These are phyloP conservation scores for Chalciporus piperatus DNA, from an alignment of 768 basidiomycete genomes.

Conservation along the genomic window DNA sequence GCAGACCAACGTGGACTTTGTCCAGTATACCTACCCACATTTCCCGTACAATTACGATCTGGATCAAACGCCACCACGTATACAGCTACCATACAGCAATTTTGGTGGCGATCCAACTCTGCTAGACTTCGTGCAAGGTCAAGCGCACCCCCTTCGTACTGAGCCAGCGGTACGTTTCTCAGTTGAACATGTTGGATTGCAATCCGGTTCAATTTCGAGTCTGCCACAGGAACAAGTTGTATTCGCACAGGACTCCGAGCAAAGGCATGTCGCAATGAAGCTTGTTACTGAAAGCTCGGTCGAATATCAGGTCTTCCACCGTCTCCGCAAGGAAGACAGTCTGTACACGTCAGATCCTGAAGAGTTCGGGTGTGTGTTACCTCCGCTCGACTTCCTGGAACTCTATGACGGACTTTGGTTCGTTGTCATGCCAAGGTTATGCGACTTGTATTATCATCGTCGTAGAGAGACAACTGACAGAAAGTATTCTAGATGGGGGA, in stretches of 20 bases:
- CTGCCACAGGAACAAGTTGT: background rate
- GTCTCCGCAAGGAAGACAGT: constrained; percentile 13
- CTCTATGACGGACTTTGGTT: constrained; percentile 21
- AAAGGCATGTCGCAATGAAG: constrained; percentile 29
- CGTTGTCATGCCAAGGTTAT: constrained; percentile 30
- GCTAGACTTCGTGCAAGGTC: too few species aligned
- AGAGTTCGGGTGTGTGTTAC: constrained; percentile 13
- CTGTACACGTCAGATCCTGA: background rate
- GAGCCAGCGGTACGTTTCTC: too few species aligned
- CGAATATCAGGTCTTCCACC: constrained; percentile 23
- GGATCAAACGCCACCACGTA: background rate
- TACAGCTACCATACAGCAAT: background rate
- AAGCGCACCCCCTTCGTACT: too few species aligned
- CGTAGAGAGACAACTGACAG: background rate
- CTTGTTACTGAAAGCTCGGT: constrained; percentile 19
- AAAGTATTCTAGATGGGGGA: constrained; percentile 13
- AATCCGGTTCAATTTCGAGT: background rate
- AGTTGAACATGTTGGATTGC: too few species aligned
- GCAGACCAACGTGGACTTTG: background rate
- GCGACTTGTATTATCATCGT: background rate
- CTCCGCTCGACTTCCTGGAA: constrained; percentile 24
- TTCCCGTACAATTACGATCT: background rate
- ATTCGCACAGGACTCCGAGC: constrained; percentile 19
- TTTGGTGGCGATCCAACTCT: background rate
- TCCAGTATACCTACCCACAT: background rate